Evolutionary conservation across 1,284 basidiomycete genomes (phyloP), one percentile per base, ranked within the genome.

Genomic region (Somion occarium): DNA sequence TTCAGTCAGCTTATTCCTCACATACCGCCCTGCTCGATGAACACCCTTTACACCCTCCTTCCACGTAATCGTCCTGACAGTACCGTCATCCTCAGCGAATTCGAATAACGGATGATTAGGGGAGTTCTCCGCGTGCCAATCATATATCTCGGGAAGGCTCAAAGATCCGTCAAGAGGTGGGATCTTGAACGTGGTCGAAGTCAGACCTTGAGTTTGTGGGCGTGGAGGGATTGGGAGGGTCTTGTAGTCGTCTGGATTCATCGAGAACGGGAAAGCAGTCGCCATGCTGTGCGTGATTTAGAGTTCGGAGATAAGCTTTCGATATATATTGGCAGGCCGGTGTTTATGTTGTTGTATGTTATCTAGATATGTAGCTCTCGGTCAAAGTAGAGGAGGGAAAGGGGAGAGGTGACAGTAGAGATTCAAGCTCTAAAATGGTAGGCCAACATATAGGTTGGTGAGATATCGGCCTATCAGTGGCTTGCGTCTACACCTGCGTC

Each of bases 91-190:
- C 18, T 62, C 61, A 1, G 53, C 46, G 48, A 64, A 73, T 2
- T 62, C 58, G 46, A 70, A 71, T 1, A 71, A 52, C 2, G 65
- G 65, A 50, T 71, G 69, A 3, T 67, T 53, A 0, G 68, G 61
- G 37, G 60, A 69, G 41, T 71, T 52, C 34, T 59, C 46, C 3
- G 58, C 54, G 39, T 74, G 68, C 59, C 63, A 69, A 19, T 70
- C 68, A 50, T 64, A 69, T 1, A 72, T 53, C 46, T 74, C 66
- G 0, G 68, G 64, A 12, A 73, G 26, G 5, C 66, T 64, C 18
- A 71, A 50, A 2, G 66, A 49, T 13, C 47, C 47, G 24, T 49
- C 47, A 12, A 49, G 47, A 23, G 47, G 47, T n/a, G 47, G 47
- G 5, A 49, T 30, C 22, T 37, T 23, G 38, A 49, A 49, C 9